phyloP scores from a whole-genome alignment of 768 basidiomycete genomes.

The Boletus reticuloceps region DNA sequence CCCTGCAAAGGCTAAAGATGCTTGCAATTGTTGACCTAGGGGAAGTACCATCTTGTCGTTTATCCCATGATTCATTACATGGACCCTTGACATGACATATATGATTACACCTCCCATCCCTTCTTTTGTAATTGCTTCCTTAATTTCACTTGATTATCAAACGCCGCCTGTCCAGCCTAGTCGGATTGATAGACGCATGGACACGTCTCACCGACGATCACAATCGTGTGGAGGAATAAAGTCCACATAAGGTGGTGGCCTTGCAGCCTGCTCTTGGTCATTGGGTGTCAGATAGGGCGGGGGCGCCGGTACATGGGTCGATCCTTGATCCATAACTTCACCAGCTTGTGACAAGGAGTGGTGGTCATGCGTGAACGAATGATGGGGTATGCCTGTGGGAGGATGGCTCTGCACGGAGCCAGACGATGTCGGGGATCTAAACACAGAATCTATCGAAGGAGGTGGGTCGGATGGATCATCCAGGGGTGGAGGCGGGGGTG shows the following conservation, averaged over 20 bases:
- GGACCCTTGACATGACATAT: constrained; percentile 23
- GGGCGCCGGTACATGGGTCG: constrained; percentile 60
- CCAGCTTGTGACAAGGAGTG: constrained; percentile 33
- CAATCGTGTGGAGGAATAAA: constrained; percentile 26
- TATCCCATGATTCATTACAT: constrained; percentile 19
- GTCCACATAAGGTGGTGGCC: constrained; percentile 66
- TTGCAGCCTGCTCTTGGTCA: constrained; percentile 51
- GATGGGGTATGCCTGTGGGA: constrained; percentile 29
- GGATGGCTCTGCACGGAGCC: constrained; percentile 16
- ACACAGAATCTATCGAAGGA: constrained; percentile 83
- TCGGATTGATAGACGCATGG: background rate
- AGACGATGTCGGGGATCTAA: constrained; percentile 38
- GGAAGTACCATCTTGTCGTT: constrained; percentile 16
- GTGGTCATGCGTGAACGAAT: constrained; percentile 31
- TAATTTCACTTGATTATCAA: constrained; percentile 22
- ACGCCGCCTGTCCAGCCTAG: background rate
- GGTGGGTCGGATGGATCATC: constrained; percentile 89
- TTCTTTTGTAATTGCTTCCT: constrained; percentile 28
- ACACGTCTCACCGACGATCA: constrained; percentile 10
- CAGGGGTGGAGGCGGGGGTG: constrained; percentile 78
- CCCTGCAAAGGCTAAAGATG: constrained; percentile 64
- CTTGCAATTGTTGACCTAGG: constrained; percentile 71
- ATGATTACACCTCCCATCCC: constrained; percentile 19
- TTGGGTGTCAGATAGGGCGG: constrained; percentile 67
- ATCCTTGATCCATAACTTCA: constrained; percentile 33